Percentiles rank a stretch among this genome's conserved stretches.
phyloP scores from a whole-genome alignment of 163 green algal genomes.

The Chloromonas sp. region DNA sequence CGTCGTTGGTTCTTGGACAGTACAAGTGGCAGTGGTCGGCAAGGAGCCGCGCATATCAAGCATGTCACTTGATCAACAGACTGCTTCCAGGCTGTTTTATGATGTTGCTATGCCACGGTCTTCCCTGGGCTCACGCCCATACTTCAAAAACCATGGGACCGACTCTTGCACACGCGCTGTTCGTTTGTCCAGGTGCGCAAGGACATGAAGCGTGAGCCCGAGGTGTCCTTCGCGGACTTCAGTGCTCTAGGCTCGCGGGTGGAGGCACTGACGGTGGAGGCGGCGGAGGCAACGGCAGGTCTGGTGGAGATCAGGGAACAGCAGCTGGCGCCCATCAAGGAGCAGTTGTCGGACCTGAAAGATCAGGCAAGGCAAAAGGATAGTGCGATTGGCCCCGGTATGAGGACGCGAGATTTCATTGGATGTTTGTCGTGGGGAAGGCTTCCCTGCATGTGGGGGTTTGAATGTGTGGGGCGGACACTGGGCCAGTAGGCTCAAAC shows the following conservation, averaged over 20 bases:
- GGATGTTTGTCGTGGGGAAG: too few species aligned
- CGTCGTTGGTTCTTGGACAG: too few species aligned
- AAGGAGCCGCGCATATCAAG: too few species aligned
- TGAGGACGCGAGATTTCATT: too few species aligned
- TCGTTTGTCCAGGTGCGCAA: background rate
- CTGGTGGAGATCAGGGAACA: slow-evolving; percentile 12
- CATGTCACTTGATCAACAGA: too few species aligned
- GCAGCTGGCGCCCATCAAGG: slow-evolving; percentile 12
- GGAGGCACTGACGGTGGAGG: slow-evolving; percentile 13
- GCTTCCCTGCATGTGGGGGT: too few species aligned
- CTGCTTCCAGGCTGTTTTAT: too few species aligned
- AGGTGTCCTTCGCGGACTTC: slow-evolving; percentile 34
- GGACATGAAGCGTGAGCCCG: slow-evolving; percentile 11
- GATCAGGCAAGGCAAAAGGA: slow-evolving; percentile 2
- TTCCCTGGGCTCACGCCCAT: background rate
- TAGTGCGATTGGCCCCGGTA: too few species aligned
- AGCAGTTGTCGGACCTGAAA: slow-evolving; percentile 1
- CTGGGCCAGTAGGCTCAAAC: too few species aligned
- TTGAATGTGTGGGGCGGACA: too few species aligned
- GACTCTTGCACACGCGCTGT: background rate
- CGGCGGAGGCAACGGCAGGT: background rate
- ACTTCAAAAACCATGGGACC: background rate
- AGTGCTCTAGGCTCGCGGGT: slow-evolving; percentile 14
- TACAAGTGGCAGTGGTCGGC: too few species aligned
- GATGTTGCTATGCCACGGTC: background rate